phyloP scores from a whole-genome alignment of 257 asterid species.

The Dorcoceras hygrometricum region DNA sequence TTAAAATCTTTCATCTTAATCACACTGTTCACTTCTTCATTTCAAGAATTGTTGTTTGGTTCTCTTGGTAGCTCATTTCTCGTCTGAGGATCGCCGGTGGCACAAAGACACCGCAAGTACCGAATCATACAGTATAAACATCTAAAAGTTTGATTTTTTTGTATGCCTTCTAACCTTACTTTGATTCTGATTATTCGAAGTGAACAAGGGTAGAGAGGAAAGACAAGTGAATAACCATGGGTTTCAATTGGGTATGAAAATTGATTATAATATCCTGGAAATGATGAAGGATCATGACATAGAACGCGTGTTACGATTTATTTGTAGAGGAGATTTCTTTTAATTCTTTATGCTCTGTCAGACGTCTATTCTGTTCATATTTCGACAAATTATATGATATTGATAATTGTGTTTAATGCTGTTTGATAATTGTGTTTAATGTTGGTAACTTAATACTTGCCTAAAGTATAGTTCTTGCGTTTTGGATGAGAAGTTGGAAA shows the following conservation, averaged over 20 bases:
- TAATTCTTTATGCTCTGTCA: neutral
- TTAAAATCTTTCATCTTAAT: too few relatives aligned
- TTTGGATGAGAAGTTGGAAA: neutral
- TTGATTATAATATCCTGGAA: neutral
- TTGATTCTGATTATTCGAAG: neutral
- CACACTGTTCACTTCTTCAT: too few relatives aligned
- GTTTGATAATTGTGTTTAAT: neutral
- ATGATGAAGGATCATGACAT: neutral
- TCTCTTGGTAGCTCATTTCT: neutral
- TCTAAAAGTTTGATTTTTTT: neutral
- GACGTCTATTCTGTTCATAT: neutral
- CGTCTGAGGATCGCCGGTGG: neutral
- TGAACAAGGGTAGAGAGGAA: neutral
- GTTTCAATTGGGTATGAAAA: neutral
- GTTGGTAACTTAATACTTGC: neutral
- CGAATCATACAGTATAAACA: neutral
- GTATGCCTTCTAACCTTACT: too few relatives aligned
- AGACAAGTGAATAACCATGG: neutral
- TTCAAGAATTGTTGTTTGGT: neutral
- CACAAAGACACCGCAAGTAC: neutral
- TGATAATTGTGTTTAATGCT: neutral
- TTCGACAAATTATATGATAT: neutral
- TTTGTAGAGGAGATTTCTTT: neutral
- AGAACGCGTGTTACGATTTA: neutral
- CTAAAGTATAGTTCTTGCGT: neutral